Evolutionary conservation across 305 asterid species (phyloP).

Genomic region (Stenogyne calaminthoides): DNA sequence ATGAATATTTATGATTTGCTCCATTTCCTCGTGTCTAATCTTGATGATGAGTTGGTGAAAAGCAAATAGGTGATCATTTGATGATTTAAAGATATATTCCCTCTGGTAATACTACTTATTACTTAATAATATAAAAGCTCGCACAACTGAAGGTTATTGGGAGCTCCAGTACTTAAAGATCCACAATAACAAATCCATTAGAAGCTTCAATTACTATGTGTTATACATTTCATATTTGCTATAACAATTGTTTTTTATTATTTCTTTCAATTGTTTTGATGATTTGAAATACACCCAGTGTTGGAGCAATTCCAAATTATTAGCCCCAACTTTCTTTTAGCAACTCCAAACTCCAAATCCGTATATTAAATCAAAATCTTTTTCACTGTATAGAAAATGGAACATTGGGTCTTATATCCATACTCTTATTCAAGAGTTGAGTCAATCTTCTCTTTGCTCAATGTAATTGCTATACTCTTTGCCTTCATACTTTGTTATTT

Average conservation of each 20-base stretch:
- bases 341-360: background rate
- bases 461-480: slow-evolving; percentile 21
- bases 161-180: slow-evolving; percentile 1
- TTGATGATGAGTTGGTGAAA: background rate
- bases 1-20: background rate
- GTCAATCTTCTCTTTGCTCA: slow-evolving; percentile 2
- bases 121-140: background rate
- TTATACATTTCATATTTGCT: background rate
- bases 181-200: background rate
- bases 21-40: background rate
- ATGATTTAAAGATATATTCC: background rate
- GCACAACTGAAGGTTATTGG: background rate
- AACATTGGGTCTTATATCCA: background rate
- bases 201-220: background rate
- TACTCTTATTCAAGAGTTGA: background rate
- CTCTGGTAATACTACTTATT: background rate
- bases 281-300: background rate
- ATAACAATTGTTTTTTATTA: background rate
- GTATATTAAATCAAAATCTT: background rate
- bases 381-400: background rate
- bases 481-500: background rate
- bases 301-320: background rate
- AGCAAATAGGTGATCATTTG: background rate
- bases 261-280: background rate
- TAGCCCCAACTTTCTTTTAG: slow-evolving; percentile 3